Conservation (phyloP, 2,329 filamentous ascomycete species). For the Plectosphaerella plurivora region DNA sequence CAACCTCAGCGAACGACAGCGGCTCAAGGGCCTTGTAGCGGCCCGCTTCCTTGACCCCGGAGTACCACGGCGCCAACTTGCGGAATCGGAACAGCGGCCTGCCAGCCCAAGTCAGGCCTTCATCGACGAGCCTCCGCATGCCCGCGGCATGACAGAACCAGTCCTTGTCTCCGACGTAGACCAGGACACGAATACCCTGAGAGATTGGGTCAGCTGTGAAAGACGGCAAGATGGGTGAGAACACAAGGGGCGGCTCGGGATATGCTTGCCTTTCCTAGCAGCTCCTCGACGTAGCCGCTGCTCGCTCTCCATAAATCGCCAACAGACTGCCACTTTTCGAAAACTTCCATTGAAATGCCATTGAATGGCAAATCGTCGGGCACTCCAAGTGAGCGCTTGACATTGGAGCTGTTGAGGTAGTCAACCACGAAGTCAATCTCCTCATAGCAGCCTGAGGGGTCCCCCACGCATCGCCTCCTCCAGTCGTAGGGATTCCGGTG, state of each 20-base stretch:
- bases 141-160: slow-evolving; percentile 5
- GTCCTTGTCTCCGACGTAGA: slow-evolving; percentile 5
- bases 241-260: too few species aligned
- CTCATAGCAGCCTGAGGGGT: neutral
- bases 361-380: neutral
- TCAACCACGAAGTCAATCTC: neutral
- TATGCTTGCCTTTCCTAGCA: neutral
- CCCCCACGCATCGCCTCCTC: neutral
- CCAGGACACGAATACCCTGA: neutral
- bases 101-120: slow-evolving; percentile 1
- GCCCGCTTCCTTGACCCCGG: neutral
- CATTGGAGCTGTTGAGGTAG: neutral
- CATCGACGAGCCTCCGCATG: slow-evolving; percentile 1
- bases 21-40: neutral
- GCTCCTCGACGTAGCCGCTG: neutral
- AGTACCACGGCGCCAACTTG: slow-evolving; percentile 1
- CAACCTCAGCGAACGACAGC: slow-evolving; percentile 3
- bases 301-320: slow-evolving; percentile 5
- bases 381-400: neutral
- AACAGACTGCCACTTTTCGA: neutral
- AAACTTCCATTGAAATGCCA: neutral
- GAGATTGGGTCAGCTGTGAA: neutral
- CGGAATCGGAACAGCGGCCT: slow-evolving; percentile 3
- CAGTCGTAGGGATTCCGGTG: slow-evolving; percentile 3
- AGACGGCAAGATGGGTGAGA: too few species aligned